Percentiles rank a stretch among this genome's conserved stretches.
These are phyloP conservation scores for Amorphotheca resinae DNA, from an alignment of 495 filamentous ascomycete species.

Conservation along the genomic window DNA sequence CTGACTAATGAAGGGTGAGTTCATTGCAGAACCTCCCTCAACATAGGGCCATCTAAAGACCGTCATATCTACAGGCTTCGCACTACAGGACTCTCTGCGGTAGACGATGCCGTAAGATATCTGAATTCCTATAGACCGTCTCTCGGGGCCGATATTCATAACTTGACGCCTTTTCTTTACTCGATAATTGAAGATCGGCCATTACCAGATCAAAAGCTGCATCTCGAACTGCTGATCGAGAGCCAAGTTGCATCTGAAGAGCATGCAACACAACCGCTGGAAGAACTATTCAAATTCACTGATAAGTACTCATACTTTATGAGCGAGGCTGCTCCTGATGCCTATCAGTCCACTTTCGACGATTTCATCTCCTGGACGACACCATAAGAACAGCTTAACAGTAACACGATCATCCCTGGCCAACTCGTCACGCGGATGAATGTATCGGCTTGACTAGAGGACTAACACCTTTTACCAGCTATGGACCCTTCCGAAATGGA, in stretches of 20 bases:
- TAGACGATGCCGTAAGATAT: slow-evolving; percentile 3
- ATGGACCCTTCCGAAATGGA: too few species aligned
- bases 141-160: slow-evolving; percentile 2
- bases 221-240: slow-evolving; percentile 29
- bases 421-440: too few species aligned
- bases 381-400: too few species aligned
- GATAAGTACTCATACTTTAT: neutral
- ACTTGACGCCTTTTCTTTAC: slow-evolving; percentile 8
- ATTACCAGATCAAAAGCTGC: slow-evolving; percentile 8
- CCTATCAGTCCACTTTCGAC: too few species aligned
- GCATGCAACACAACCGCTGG: slow-evolving; percentile 1
- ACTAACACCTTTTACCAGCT: too few species aligned
- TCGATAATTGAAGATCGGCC: slow-evolving; percentile 5
- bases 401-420: too few species aligned
- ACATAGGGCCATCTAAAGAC: slow-evolving; percentile 1
- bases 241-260: slow-evolving; percentile 1
- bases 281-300: slow-evolving; percentile 2
- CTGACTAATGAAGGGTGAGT: slow-evolving; percentile 5
- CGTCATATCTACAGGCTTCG: neutral
- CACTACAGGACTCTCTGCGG: neutral
- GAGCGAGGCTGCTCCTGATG: too few species aligned
- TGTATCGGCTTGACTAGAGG: too few species aligned
- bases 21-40: neutral
- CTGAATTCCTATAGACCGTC: slow-evolving; percentile 8
- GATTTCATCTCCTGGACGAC: too few species aligned